Conservation (phyloP, 176 grass and related monocot species). For the Rhynchospora breviuscula region DNA sequence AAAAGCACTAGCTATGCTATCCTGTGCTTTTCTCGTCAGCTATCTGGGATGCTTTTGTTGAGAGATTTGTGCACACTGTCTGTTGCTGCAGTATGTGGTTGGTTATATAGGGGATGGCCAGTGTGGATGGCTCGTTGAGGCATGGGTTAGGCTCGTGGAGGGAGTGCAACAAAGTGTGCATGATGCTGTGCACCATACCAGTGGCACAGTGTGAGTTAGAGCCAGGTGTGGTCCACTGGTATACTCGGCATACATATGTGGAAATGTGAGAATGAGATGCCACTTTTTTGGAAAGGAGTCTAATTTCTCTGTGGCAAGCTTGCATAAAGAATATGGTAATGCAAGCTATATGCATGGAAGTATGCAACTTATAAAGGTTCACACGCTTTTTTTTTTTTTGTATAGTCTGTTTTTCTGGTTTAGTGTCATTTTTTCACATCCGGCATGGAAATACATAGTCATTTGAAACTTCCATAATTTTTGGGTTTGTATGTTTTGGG, state of each 20-base stretch:
- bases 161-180: slow-evolving; percentile 31
- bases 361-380: neutral
- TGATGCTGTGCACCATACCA: neutral
- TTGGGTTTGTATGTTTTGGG: too few species aligned
- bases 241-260: slow-evolving; percentile 21
- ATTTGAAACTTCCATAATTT: too few species aligned
- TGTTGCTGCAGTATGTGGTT: neutral
- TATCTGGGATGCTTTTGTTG: neutral
- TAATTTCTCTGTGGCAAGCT: slow-evolving; percentile 2
- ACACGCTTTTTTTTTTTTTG: neutral
- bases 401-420: neutral
- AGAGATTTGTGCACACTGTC: neutral
- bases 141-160: slow-evolving; percentile 27
- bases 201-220: slow-evolving; percentile 2
- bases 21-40: neutral
- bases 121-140: slow-evolving; percentile 33
- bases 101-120: slow-evolving; percentile 44
- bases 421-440: neutral
- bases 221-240: slow-evolving; percentile 1
- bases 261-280: neutral
- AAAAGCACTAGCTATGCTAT: neutral
- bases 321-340: neutral
- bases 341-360: neutral
- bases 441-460: too few species aligned
- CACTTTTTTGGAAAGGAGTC: slow-evolving; percentile 1